Conservation (phyloP, 2,329 filamentous ascomycete species). For the Fusarium cyanostomum region DNA sequence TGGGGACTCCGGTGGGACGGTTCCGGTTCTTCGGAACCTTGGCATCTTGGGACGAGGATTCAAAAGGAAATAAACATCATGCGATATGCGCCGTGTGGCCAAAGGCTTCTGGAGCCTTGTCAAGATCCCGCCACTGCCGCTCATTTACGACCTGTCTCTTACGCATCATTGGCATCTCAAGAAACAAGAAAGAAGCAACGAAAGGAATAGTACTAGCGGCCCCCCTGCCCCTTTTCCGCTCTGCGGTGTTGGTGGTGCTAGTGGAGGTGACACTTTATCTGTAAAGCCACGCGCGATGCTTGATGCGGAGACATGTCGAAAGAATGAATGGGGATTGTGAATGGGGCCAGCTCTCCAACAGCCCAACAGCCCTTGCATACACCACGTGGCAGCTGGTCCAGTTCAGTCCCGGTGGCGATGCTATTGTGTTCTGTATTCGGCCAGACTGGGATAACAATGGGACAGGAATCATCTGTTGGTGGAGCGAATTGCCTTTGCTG, state of each 20-base stretch:
- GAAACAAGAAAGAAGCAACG: neutral
- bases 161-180: neutral
- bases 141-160: conserved; percentile 5
- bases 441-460: neutral
- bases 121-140: neutral
- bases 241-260: neutral
- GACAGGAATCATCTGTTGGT: neutral
- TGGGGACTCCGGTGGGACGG: conserved; percentile 3
- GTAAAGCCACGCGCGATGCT: conserved; percentile 7
- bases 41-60: neutral
- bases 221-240: conserved; percentile 10
- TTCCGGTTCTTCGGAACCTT: conserved; percentile 22
- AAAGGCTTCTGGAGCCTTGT: neutral
- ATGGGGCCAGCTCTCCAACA: neutral
- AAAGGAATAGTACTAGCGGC: neutral
- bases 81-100: neutral
- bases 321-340: neutral
- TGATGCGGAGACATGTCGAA: conserved; percentile 18
- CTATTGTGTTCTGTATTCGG: conserved; percentile 5
- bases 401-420: neutral
- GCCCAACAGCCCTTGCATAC: conserved; percentile 30
- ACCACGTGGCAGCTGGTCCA: conserved; percentile 35
- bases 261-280: conserved; percentile 1
- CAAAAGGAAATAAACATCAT: neutral
- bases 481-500: neutral